Conservation (phyloP, 805 yeast species). For the Candida methanosorbosa region DNA sequence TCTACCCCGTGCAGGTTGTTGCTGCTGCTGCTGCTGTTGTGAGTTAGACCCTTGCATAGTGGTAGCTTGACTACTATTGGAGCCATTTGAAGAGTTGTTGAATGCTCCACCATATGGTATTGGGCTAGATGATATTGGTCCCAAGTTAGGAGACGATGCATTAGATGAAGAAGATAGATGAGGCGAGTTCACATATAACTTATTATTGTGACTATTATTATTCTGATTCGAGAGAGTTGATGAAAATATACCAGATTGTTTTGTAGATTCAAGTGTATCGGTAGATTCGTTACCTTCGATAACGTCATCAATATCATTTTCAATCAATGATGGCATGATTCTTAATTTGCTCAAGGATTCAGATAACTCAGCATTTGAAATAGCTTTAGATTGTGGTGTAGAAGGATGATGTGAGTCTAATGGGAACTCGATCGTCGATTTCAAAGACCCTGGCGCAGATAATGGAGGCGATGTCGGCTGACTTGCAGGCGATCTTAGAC, state of each 20-base stretch:
- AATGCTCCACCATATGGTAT: too few relatives aligned
- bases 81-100: background rate
- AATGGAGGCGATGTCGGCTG: conserved; percentile 11
- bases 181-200: background rate
- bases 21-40: background rate
- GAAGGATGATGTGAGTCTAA: conserved; percentile 4
- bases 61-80: background rate
- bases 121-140: background rate
- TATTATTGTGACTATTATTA: background rate
- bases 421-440: conserved; percentile 10
- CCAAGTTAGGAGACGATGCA: background rate
- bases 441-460: conserved; percentile 9
- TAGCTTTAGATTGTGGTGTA: background rate
- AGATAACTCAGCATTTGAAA: conserved; percentile 13
- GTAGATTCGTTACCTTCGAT: conserved; percentile 10
- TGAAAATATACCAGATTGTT: too few relatives aligned
- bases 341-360: conserved; percentile 18
- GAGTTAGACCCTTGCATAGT: background rate
- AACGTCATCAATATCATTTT: conserved; percentile 24
- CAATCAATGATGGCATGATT: conserved; percentile 23
- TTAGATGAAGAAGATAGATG: background rate
- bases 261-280: background rate
- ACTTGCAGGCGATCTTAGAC: conserved; percentile 4
- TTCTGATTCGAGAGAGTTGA: too few relatives aligned
- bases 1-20: conserved; percentile 8